Conservation (phyloP, 139 green algal genomes). For the Auxenochlorella pyrenoidosa region DNA sequence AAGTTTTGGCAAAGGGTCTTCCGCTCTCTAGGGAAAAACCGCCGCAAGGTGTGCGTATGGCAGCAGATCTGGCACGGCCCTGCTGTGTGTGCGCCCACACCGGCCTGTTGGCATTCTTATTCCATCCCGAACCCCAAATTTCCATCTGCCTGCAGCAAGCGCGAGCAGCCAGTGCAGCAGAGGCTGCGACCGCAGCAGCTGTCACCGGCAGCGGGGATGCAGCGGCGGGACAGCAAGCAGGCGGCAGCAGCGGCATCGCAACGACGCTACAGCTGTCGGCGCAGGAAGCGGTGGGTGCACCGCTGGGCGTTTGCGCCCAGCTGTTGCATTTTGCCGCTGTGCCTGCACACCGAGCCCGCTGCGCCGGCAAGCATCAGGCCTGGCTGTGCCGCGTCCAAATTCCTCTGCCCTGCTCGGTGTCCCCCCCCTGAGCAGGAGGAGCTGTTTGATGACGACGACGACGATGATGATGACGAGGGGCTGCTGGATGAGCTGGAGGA, state of each 20-base stretch:
- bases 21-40: no score
- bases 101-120: no score
- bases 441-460: conserved; percentile 58
- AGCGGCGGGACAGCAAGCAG: background rate
- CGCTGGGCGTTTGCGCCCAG: background rate
- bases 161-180: conserved; percentile 1
- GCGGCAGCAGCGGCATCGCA: conserved; percentile 1
- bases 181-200: background rate
- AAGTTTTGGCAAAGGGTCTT: no score
- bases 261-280: conserved; percentile 40
- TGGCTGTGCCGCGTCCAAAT: no score
- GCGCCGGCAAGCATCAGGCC: background rate
- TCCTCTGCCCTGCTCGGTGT: no score
- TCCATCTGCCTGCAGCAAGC: conserved; percentile 6
- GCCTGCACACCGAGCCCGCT: background rate
- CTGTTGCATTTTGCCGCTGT: background rate
- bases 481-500: conserved; percentile 53
- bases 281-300: conserved; percentile 39
- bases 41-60: no score
- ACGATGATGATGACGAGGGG: conserved; percentile 59
- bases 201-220: background rate
- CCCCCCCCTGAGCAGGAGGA: conserved; percentile 52
- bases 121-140: no score
- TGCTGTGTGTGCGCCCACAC: no score
- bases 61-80: no score